Conservation (phyloP, 192 early-diverging fungal species). For the Podila horticola region DNA sequence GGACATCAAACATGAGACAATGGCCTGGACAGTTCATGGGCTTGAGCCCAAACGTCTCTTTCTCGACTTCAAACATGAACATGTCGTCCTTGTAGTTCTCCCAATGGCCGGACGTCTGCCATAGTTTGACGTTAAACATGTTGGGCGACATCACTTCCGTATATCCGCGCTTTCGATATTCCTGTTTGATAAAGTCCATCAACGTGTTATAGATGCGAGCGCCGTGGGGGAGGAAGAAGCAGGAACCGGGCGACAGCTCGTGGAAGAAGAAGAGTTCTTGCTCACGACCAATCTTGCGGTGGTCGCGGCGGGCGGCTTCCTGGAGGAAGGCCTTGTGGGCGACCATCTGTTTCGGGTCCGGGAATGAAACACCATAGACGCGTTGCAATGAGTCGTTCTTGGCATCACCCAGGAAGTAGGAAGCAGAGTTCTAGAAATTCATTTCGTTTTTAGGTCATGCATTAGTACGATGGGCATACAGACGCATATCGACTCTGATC, state of each 20-base stretch:
- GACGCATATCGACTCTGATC: background rate
- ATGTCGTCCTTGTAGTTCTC: conserved; percentile 97
- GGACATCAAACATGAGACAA: conserved; percentile 94
- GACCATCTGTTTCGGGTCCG: conserved; percentile 94
- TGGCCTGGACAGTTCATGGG: conserved; percentile 99
- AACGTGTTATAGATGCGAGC: conserved; percentile 95
- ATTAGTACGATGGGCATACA: background rate
- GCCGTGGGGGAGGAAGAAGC: conserved; percentile 96
- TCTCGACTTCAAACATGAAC: conserved; percentile 94
- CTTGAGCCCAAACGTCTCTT: conserved; percentile 96
- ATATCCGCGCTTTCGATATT: conserved; percentile 94
- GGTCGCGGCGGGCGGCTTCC: conserved; percentile 94
- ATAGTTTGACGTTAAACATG: conserved; percentile 97
- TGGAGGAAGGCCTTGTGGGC: conserved; percentile 94
- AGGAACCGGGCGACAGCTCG: conserved; percentile 90
- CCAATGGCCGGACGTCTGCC: conserved; percentile 96
- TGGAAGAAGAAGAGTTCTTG: conserved; percentile 99
- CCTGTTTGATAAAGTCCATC: conserved; percentile 84
- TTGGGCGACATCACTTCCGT: conserved; percentile 97
- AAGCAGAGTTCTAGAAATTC: conserved; percentile 84
- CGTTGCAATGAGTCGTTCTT: conserved; percentile 98
- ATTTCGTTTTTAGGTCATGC: background rate
- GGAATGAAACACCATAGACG: conserved; percentile 98
- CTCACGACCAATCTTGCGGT: conserved; percentile 94
- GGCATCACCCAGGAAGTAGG: conserved; percentile 96